These are phyloP conservation scores for Macadamia tetraphylla DNA, from an alignment of 164 flowering plant species.

Conservation along the genomic window DNA sequence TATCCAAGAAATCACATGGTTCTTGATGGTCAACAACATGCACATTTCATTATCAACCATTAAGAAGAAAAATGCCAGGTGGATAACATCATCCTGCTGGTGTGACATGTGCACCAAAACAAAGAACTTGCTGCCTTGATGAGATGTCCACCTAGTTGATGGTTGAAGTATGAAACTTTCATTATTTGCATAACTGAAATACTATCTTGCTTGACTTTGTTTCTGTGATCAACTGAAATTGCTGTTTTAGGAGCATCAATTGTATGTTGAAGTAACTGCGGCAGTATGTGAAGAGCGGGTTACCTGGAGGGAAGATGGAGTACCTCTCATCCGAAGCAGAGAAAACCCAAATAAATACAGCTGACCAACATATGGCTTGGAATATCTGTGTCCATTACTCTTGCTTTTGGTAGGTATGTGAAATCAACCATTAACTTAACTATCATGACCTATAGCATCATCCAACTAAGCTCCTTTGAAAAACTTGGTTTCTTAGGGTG, in stretches of 20 bases:
- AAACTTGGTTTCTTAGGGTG: too few species aligned
- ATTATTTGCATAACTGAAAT: background rate
- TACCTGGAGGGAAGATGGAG: constrained; percentile 82
- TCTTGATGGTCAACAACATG: too few species aligned
- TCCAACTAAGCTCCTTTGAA: background rate
- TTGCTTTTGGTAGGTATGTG: background rate
- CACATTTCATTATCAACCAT: background rate
- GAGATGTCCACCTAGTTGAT: too few species aligned
- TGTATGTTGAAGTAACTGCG: constrained; percentile 61
- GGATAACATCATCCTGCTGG: background rate
- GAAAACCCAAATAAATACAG: constrained; percentile 43
- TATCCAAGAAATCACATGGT: background rate
- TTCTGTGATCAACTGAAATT: background rate
- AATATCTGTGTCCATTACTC: background rate
- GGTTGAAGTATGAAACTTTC: background rate
- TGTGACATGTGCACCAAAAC: too few species aligned
- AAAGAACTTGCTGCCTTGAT: too few species aligned
- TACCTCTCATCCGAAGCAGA: constrained; percentile 66
- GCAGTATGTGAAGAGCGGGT: constrained; percentile 80
- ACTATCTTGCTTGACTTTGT: background rate
- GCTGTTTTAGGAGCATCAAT: constrained; percentile 56
- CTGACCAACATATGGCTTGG: constrained; percentile 6
- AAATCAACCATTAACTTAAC: background rate
- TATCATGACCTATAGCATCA: background rate
- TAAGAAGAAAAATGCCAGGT: background rate